These are phyloP conservation scores for Ophiostoma angusticollis DNA, from an alignment of 2,329 filamentous ascomycete genomes.

Conservation along the genomic window DNA sequence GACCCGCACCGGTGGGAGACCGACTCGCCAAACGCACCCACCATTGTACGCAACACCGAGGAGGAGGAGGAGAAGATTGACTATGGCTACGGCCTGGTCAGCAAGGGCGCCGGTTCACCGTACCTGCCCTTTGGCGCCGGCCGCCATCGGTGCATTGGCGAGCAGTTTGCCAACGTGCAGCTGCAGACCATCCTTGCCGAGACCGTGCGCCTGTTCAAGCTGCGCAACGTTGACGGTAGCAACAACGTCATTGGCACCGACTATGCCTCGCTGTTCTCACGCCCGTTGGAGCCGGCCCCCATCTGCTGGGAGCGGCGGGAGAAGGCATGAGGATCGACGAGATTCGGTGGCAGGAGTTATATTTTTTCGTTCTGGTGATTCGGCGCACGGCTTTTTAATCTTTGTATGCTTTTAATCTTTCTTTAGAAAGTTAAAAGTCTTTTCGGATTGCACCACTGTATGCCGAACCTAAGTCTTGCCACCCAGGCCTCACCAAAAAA, in stretches of 20 bases:
- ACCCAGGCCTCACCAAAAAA: too few relatives aligned
- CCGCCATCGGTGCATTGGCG: constrained; percentile 86
- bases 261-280: constrained; percentile 59
- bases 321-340: constrained; percentile 16
- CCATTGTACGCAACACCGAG: constrained; percentile 29
- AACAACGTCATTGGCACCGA: constrained; percentile 55
- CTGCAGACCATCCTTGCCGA: constrained; percentile 72
- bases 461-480: too few relatives aligned
- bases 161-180: constrained; percentile 92
- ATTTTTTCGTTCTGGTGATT: too few relatives aligned
- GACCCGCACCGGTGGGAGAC: constrained; percentile 84
- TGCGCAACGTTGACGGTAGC: constrained; percentile 62
- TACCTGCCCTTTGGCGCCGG: constrained; percentile 93
- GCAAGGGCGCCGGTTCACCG: constrained; percentile 77
- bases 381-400: not conserved
- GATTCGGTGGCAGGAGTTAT: too few relatives aligned
- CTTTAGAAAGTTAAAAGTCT: too few relatives aligned
- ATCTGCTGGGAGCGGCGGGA: constrained; percentile 65
- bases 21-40: constrained; percentile 43
- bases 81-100: constrained; percentile 87
- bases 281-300: constrained; percentile 56
- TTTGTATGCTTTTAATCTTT: too few relatives aligned
- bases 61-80: constrained; percentile 68
- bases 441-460: too few relatives aligned
- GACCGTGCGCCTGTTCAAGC: constrained; percentile 66